phyloP scores from a whole-genome alignment of 2,329 filamentous ascomycete genomes.

The Talaromyces sp. region DNA sequence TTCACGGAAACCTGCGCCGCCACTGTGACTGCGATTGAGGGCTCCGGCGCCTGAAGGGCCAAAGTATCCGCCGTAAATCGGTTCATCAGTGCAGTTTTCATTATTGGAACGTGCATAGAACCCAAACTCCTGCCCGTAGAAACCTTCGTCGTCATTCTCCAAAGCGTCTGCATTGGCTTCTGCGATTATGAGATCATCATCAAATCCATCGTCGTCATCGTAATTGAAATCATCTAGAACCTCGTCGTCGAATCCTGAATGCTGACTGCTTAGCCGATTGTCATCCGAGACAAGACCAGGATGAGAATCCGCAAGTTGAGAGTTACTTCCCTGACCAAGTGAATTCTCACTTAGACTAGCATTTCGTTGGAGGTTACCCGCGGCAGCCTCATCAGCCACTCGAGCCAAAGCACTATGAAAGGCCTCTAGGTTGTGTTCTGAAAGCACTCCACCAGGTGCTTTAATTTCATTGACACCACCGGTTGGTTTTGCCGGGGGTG shows the following conservation, averaged over 20 bases:
- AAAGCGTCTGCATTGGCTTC: slow-evolving; percentile 92
- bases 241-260: slow-evolving; percentile 39
- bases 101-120: slow-evolving; percentile 70
- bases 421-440: slow-evolving; percentile 61
- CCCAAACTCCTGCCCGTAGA: slow-evolving; percentile 94
- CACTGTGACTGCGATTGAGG: slow-evolving; percentile 66
- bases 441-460: slow-evolving; percentile 41
- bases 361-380: slow-evolving; percentile 70
- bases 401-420: slow-evolving; percentile 84
- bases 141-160: slow-evolving; percentile 87
- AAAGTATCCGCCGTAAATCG: slow-evolving; percentile 84
- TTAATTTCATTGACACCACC: slow-evolving; percentile 35
- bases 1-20: slow-evolving; percentile 72
- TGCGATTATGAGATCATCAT: slow-evolving; percentile 88
- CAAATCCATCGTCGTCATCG: slow-evolving; percentile 65
- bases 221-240: slow-evolving; percentile 52
- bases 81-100: slow-evolving; percentile 55
- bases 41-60: slow-evolving; percentile 68
- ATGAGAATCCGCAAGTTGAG: slow-evolving; percentile 41
- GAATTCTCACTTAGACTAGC: slow-evolving; percentile 49
- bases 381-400: slow-evolving; percentile 73
- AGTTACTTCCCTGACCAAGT: slow-evolving; percentile 35
- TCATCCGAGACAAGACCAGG: slow-evolving; percentile 52
- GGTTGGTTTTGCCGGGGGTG: slow-evolving; percentile 29
- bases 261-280: slow-evolving; percentile 46